Conservation (phyloP, 108 stramenopile species). For the Cyclostephanos tholiformis region DNA sequence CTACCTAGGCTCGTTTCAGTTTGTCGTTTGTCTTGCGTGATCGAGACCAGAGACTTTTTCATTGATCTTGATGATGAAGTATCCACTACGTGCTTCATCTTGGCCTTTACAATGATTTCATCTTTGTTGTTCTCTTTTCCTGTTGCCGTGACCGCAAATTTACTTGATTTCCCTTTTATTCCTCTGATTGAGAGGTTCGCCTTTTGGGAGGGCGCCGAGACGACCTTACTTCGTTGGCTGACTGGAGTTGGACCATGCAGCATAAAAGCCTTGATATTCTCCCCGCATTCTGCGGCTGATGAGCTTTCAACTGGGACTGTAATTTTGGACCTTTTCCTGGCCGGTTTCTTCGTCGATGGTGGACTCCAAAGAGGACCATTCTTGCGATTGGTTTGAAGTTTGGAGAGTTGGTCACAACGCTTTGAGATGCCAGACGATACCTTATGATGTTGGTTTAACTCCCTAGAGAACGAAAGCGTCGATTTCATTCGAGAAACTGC, state of each 20-base stretch:
- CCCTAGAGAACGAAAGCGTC: background rate
- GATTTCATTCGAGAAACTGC: background rate
- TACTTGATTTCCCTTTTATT: background rate
- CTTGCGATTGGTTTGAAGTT: background rate
- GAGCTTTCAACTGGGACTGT: background rate
- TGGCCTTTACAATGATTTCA: background rate
- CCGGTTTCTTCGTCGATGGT: slow-evolving; percentile 28
- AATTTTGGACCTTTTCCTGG: slow-evolving; percentile 29
- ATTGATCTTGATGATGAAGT: slow-evolving; percentile 18
- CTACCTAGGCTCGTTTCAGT: slow-evolving; percentile 5
- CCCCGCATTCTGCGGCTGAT: slow-evolving; percentile 5
- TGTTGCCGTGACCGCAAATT: no score
- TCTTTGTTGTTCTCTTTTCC: slow-evolving; percentile 3
- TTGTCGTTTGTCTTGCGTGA: slow-evolving; percentile 19
- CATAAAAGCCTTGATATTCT: background rate
- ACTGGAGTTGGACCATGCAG: no score
- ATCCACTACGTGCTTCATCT: background rate
- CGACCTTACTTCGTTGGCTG: background rate
- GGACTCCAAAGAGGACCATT: slow-evolving; percentile 17
- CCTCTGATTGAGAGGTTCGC: background rate
- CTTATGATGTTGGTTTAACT: background rate
- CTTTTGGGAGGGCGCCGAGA: background rate
- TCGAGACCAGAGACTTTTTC: slow-evolving; percentile 22
- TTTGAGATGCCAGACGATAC: slow-evolving; percentile 3
- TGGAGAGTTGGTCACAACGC: slow-evolving; percentile 6